A percentile compares a stretch with the other conserved stretches of the same genome.
phyloP scores from a whole-genome alignment of 2,329 filamentous ascomycete species.

The Coleophoma cylindrospora region DNA sequence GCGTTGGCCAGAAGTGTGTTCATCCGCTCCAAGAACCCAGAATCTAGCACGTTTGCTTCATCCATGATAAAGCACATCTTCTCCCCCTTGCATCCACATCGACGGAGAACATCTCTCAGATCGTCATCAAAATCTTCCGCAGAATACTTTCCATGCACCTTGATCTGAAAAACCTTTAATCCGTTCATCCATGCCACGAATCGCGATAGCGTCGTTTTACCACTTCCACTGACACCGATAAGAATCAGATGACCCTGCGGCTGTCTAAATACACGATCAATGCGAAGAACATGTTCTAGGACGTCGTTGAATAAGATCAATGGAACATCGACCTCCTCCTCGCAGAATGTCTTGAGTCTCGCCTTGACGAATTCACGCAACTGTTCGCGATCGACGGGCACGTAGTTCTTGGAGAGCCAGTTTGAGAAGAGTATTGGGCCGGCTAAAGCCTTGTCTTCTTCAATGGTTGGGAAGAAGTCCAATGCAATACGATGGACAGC shows the following conservation, averaged over 20 bases:
- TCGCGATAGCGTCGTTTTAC: conserved; percentile 95
- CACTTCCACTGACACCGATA: conserved; percentile 96
- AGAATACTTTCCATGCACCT: conserved; percentile 98
- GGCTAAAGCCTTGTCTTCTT: conserved; percentile 81
- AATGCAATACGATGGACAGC: conserved; percentile 80
- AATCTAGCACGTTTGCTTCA: conserved; percentile 96
- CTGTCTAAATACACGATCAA: conserved; percentile 97
- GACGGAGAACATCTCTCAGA: conserved; percentile 83
- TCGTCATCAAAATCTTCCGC: conserved; percentile 99
- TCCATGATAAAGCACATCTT: conserved; percentile 99
- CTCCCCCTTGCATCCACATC: conserved; percentile 95
- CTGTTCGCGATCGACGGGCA: conserved; percentile 92
- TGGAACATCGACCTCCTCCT: conserved; percentile 98
- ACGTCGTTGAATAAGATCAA: conserved; percentile 99
- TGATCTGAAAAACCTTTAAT: conserved; percentile 98
- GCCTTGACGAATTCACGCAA: conserved; percentile 97
- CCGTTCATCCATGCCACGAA: conserved; percentile 99
- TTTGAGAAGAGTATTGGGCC: conserved; percentile 98
- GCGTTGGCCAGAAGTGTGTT: conserved; percentile 98
- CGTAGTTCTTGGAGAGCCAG: conserved; percentile 98
- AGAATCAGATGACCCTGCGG: conserved; percentile 97
- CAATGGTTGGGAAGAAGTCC: conserved; percentile 92
- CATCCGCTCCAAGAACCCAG: conserved; percentile 98
- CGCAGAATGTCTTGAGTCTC: conserved; percentile 94
- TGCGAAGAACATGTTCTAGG: conserved; percentile 93